Percentiles rank a stretch among this genome's conserved stretches.
phyloP scores from a whole-genome alignment of 2,329 filamentous ascomycete genomes.

The Colletotrichum sp. region DNA sequence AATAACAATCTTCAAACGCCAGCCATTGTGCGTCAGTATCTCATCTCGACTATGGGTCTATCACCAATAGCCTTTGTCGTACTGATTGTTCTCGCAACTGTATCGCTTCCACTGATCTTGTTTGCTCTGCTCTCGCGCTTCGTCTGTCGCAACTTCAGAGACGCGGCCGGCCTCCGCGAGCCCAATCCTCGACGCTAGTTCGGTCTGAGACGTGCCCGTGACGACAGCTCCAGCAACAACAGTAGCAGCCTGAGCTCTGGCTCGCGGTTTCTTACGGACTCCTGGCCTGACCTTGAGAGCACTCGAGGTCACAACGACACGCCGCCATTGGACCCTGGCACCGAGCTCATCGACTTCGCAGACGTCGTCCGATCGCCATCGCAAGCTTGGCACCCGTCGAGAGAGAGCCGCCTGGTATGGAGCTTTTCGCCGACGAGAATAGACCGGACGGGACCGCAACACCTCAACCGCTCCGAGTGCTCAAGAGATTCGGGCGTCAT shows the following conservation, averaged over 20 bases:
- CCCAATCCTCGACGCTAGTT: slow-evolving; percentile 2
- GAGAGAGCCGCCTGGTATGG: slow-evolving; percentile 30
- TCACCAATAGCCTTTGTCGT: neutral
- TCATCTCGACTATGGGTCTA: slow-evolving; percentile 7
- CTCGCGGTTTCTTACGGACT: slow-evolving; percentile 26
- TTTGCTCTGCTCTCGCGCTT: neutral
- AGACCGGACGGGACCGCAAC: slow-evolving; percentile 25
- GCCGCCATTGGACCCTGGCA: neutral
- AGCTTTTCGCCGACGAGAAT: slow-evolving; percentile 31
- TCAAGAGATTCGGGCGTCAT: slow-evolving; percentile 41
- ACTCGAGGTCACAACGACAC: neutral
- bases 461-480: slow-evolving; percentile 55
- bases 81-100: slow-evolving; percentile 6
- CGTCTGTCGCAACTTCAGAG: slow-evolving; percentile 10
- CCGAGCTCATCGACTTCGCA: neutral
- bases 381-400: slow-evolving; percentile 38
- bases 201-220: neutral
- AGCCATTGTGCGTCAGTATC: neutral
- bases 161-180: slow-evolving; percentile 9
- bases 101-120: neutral
- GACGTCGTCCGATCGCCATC: neutral
- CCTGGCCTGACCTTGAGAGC: slow-evolving; percentile 39
- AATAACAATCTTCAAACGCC: slow-evolving; percentile 2
- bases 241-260: neutral
- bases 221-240: neutral